Evolutionary conservation across 2,329 filamentous ascomycete species (phyloP), one percentile per base, ranked within the genome.

Genomic region (Fusarium protoensiforme): DNA sequence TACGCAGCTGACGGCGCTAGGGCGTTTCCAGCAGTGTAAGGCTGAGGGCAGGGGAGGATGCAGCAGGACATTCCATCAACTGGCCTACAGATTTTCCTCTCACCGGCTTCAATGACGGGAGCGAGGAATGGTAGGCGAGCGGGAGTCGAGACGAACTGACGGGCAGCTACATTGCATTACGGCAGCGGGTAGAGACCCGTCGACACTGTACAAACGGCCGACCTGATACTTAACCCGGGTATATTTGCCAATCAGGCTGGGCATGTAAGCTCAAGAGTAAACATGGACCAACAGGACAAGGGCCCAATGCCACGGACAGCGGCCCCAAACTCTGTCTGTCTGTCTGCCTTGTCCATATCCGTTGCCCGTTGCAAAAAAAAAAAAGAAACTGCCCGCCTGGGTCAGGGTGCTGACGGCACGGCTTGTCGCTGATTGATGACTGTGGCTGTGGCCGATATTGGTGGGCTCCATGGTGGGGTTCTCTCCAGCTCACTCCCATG

Each of bases 1-100:
- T 3, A 63, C 27, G 51, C 66, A 75, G 73, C 74, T 76, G 74
- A 76, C 71, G 67, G 69, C 73, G 71, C 74, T 75, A 76, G 60
- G 51, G 51, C 67, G 43, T 66, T 71, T 76, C 58, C 64, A 67
- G 71, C 67, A 73, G 65, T 71, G 72, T 76, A 76, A 76, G 74
- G 74, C 73, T 76, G 74, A 76, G 74, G 66, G 53, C 70, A 74
- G 63, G 74, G 69, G 57, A 24, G 69, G 56, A 31, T 54, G 18
- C 31, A 39, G 16, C n/a, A 65, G n/a, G 60, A 65, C 53, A 51
- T 31, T 53, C 65, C 67, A 69, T 64, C 43, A 29, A 48, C 43
- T 27, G 24, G 35, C 29, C 38, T 56, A 24, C 38, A 61, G 65
- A 39, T 57, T 41, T 68, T 48, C 64, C 65, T 60, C 56, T 53